Base-by-base conservation (phyloP, 768 basidiomycete species). In the Phylloporus sp. region DNA sequence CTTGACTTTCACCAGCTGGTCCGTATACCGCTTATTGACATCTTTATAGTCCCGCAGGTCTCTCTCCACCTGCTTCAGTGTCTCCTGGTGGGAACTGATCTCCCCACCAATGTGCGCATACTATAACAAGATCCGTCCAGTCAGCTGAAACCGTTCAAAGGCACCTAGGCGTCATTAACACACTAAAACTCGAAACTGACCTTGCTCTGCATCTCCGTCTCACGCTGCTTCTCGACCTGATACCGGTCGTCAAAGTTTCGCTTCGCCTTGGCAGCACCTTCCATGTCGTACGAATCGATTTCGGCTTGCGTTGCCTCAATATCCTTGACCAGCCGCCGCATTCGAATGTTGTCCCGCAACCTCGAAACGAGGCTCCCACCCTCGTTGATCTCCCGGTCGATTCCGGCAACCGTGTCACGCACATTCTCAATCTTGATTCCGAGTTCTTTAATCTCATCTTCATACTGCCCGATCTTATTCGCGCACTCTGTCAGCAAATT, bases 1-100 rank as follows among this genome's bases (percentile, higher is more conserved):
- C 81, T 98, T 98, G 63, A 97, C 94, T 74, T 86, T 90, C 61
- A 98, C 82, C 45, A 98, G 78, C 64, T 97, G 95, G 48, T 91
- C 86, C 11, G 86, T 89, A 64, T 95, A 97, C 55, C 80, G 80
- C 69, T 85, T 88, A 63, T 88, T 82, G 60, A 93, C 81, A 56
- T 93, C 82, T 67, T 90, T 91, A 76, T 86, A 97, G 54, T 95
- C 93, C 59, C 77, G 80, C 47, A 92, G 68, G 63, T 97, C 93
- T 35, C 60, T 72, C 63, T 91, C 80, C 58, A 81, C 72, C 24
- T 76, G 77, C 63, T 81, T 80, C 49, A 87, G 68, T 56, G 90
- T 87, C 26, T 79, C 78, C 58, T 80, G 77, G 59, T 84, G 73
- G 7, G 88, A 86, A 53, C 81, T 83, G 23, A 97, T 71, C 70